Evolutionary conservation across 208 protist species (phyloP), one percentile per base, ranked within the genome.

Genomic region (Herpetomonas tarakana): DNA sequence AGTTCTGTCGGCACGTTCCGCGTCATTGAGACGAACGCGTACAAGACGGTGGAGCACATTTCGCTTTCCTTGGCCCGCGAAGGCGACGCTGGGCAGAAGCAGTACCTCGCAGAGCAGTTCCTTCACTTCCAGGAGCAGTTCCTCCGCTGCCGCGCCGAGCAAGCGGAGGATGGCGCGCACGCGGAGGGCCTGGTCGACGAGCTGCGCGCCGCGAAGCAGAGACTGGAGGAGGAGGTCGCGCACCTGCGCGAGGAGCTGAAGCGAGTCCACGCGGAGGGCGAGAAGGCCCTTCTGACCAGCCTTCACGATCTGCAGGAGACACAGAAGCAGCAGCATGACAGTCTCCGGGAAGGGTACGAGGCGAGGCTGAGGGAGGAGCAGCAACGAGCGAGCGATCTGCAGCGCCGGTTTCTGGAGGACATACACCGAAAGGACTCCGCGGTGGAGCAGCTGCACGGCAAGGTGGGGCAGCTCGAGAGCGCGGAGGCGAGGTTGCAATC

Each of bases 11-110:
- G 82, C 16, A 84, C 72, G 18, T 62, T 95, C 45, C 83, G 85
- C 16, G 72, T 95, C 19, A 44, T 93, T 2, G 86, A 95, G 62
- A 39, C 61, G 52, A 95, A 83, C 1, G 67, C 75, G 14, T 92
- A 92, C 59, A 81, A 81, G 25, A 90, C 79, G 0, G 76, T 93
- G n/a, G 86, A 95, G 68, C 85, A 93, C 70, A 74, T 95, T 35
- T 89, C 85, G 19, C 69, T 95, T 9, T 12, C 69, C 28, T 58
- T 95, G n/a, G 19, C 86, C 19, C 78, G 86, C 1, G 83, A 95
- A 66, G 89, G 86, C 12, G 89, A 95, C 38, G 78, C 72, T 0
- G 86, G 86, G 14, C 79, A 93, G 63, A 95, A 95, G 57, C 51
- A 66, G 22, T 91, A 95, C 68, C 74, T 95, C 3, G 89, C 89